A percentile compares a stretch with the other conserved stretches of the same genome.
phyloP scores from a whole-genome alignment of 768 basidiomycete species.

The Suillus sp. region DNA sequence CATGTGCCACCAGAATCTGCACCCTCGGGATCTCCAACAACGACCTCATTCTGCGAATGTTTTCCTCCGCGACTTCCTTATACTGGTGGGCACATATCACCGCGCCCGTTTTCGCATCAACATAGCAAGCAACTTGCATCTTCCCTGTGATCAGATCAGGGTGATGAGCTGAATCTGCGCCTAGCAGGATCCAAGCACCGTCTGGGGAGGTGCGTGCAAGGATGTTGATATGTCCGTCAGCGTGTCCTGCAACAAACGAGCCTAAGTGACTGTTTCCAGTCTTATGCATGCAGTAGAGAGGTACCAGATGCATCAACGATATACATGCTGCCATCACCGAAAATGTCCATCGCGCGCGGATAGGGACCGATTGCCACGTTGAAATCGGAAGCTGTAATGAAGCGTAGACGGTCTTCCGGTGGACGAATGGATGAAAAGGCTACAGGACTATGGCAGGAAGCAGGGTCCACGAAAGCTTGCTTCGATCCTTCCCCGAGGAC shows the following conservation, averaged over 20 bases:
- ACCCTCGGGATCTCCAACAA: slow-evolving; percentile 42
- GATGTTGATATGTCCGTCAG: slow-evolving; percentile 52
- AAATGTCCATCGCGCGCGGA: slow-evolving; percentile 49
- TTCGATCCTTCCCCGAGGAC: slow-evolving; percentile 43
- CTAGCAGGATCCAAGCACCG: slow-evolving; percentile 54
- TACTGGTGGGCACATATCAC: slow-evolving; percentile 47
- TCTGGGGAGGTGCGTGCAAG: slow-evolving; percentile 53
- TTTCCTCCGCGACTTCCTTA: slow-evolving; percentile 43
- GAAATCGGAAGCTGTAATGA: slow-evolving; percentile 35
- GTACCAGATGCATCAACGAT: slow-evolving; percentile 50
- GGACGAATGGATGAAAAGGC: slow-evolving; percentile 33
- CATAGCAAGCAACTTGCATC: slow-evolving; percentile 35
- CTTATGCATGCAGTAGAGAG: neutral
- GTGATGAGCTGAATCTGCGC: slow-evolving; percentile 56
- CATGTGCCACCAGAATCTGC: slow-evolving; percentile 54
- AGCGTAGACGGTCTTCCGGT: slow-evolving; percentile 38
- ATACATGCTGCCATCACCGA: slow-evolving; percentile 56
- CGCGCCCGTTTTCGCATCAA: slow-evolving; percentile 18
- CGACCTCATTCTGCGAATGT: slow-evolving; percentile 42
- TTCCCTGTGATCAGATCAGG: slow-evolving; percentile 47
- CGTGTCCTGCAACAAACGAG: slow-evolving; percentile 36
- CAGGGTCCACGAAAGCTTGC: slow-evolving; percentile 30
- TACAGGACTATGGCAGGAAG: slow-evolving; percentile 43
- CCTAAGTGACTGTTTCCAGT: neutral
- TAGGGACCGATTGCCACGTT: slow-evolving; percentile 46